Evolutionary conservation across 495 filamentous ascomycete genomes (phyloP), one percentile per base, ranked within the genome.

Genomic region (Penicillium robsamsonii): DNA sequence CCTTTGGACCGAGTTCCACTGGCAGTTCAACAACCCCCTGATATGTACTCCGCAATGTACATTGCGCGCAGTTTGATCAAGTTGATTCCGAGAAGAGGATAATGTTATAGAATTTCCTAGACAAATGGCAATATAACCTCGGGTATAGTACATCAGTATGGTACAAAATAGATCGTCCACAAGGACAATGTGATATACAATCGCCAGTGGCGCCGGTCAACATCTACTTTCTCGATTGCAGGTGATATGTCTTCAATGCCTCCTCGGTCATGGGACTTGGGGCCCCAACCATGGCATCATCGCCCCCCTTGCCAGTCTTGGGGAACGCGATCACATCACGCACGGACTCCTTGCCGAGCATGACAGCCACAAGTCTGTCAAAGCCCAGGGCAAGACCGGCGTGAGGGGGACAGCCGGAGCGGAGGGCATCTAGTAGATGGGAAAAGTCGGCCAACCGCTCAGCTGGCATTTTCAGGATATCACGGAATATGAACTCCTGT

Each of bases 251-350:
- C 58, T 80, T 67, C 63, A 91, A 74, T 50, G 88, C 82, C 60
- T 82, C 79, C 46, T 80, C 70, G 0, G 79, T 87, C 53, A 93
- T 78, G 56, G 60, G 60, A 24, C 83, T 81, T 0, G 94, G 94
- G 59, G 85, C 87, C 45, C 82, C 83, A 15, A 96, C 90, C 69
- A 92, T 80, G 27, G 81, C 67, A 72, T 98, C 94, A 64, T 93
- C 88, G 24, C 76, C 75, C 1, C 91, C 90, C 70, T 87, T 93
- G 33, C 88, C 88, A 48, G 79, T 88, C 74, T 98, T 98, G 3
- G 94, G 94, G 69, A 98, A 98, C 1, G 93, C 93, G 67, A 97
- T 96, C 15, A 97, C 94, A 75, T 98, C 93, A 52, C 88, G 74
- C 9, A 98, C 82, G 7, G 84, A 87, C 22, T 89, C 84, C 44